Evolutionary conservation across 1,284 basidiomycete species (phyloP).

Genomic region (Irpex sp.): DNA sequence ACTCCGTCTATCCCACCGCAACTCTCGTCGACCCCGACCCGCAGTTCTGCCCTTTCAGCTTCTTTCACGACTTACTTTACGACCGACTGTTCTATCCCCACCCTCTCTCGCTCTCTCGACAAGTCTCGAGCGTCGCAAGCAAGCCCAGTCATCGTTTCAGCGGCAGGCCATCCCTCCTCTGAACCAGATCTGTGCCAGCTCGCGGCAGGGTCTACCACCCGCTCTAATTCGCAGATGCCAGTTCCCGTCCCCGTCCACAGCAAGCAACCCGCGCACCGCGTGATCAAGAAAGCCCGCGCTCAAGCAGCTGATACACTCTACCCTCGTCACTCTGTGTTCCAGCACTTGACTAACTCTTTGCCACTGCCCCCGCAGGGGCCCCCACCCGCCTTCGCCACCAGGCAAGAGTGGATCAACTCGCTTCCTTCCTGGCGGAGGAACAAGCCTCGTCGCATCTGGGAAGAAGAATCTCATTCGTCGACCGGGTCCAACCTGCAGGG

Average conservation of each 20-base stretch:
- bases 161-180: conserved; percentile 16
- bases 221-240: conserved; percentile 67
- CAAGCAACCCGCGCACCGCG: conserved; percentile 55
- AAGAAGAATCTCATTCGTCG: conserved; percentile 36
- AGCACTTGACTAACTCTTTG: conserved; percentile 51
- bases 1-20: conserved; percentile 20
- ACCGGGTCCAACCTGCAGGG: conserved; percentile 34
- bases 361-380: conserved; percentile 56
- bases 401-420: conserved; percentile 70
- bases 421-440: conserved; percentile 65
- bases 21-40: conserved; percentile 29
- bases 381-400: conserved; percentile 57
- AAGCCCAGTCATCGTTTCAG: conserved; percentile 17
- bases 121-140: conserved; percentile 19
- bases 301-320: conserved; percentile 38
- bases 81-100: conserved; percentile 36
- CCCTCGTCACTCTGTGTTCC: conserved; percentile 39
- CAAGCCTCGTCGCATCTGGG: conserved; percentile 62
- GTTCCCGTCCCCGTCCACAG: conserved; percentile 68
- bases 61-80: conserved; percentile 46
- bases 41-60: conserved; percentile 24
- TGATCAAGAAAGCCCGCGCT: conserved; percentile 49
- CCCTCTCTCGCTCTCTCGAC: conserved; percentile 15
- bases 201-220: conserved; percentile 27
- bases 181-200: conserved; percentile 16